Evolutionary conservation across 331 rosid genomes (phyloP).

Genomic region (Quercus lobata): DNA sequence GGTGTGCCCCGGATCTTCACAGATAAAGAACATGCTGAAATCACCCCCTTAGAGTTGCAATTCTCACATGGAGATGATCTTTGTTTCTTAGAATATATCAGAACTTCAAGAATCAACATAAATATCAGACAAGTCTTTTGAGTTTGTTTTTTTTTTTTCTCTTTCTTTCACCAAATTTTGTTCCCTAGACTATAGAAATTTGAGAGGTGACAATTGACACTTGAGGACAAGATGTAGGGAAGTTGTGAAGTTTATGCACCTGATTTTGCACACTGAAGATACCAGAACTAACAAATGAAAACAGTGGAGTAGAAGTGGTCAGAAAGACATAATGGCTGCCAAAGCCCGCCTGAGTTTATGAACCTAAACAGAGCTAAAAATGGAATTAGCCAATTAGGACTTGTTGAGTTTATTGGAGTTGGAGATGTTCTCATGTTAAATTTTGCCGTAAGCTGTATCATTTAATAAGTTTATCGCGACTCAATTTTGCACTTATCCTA

Average conservation of each 20-base stretch:
- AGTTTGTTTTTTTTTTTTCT: constrained; percentile 2
- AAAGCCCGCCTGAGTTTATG: background rate
- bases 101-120: constrained; percentile 84
- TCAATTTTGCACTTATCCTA: too few species aligned
- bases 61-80: constrained; percentile 54
- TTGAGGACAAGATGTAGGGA: background rate
- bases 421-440: too few species aligned
- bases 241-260: background rate
- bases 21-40: constrained; percentile 67
- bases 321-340: background rate
- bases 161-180: background rate
- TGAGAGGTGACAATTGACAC: background rate
- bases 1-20: constrained; percentile 94
- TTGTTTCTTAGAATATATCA: constrained; percentile 62
- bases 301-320: background rate
- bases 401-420: too few species aligned
- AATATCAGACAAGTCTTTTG: constrained; percentile 88
- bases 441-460: too few species aligned
- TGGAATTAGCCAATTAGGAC: too few species aligned
- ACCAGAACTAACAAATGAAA: background rate
- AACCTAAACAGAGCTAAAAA: too few species aligned
- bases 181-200: background rate
- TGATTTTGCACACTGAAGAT: background rate
- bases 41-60: constrained; percentile 42
- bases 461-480: too few species aligned